Conservation (phyloP, 2,329 filamentous ascomycete species). For the Venturiaceae sp. region DNA sequence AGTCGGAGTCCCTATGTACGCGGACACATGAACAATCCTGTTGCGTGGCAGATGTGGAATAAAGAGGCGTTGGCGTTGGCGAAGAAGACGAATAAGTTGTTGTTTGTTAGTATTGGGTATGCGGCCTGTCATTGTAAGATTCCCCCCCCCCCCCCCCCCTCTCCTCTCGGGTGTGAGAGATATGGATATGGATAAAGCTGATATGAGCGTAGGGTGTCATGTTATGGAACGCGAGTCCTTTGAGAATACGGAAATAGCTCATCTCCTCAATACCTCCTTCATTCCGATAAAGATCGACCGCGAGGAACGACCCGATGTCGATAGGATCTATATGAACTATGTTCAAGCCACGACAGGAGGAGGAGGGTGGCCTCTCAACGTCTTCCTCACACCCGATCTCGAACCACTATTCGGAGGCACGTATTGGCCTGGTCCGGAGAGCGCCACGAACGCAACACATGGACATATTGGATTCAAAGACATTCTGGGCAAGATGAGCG, state of each 20-base stretch:
- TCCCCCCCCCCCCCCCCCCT: not conserved
- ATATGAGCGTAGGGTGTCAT: slow-evolving; percentile 50
- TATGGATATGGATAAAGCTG: not conserved
- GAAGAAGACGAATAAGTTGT: slow-evolving; percentile 70
- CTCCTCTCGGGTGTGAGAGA: not conserved
- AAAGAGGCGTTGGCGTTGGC: slow-evolving; percentile 68
- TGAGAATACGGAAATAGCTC: slow-evolving; percentile 68
- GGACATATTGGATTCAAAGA: slow-evolving; percentile 68
- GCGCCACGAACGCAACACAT: slow-evolving; percentile 29
- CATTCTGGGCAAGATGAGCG: slow-evolving; percentile 67
- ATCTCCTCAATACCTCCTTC: slow-evolving; percentile 76
- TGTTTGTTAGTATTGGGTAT: slow-evolving; percentile 93
- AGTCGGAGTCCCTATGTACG: slow-evolving; percentile 59
- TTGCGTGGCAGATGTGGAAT: slow-evolving; percentile 87
- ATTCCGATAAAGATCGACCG: slow-evolving; percentile 88
- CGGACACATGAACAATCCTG: slow-evolving; percentile 64
- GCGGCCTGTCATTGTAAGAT: slow-evolving; percentile 84
- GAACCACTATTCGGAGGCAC: slow-evolving; percentile 94
- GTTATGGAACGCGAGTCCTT: slow-evolving; percentile 93
- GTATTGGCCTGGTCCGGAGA: slow-evolving; percentile 81
- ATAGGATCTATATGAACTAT: slow-evolving; percentile 97
- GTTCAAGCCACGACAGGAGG: slow-evolving; percentile 84
- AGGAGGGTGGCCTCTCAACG: slow-evolving; percentile 90
- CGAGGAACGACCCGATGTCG: slow-evolving; percentile 88
- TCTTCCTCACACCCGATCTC: slow-evolving; percentile 90